Percentiles rank a stretch among this genome's conserved stretches.
These are phyloP conservation scores for Daldinia eschscholtzii DNA, from an alignment of 2,329 filamentous ascomycete genomes.

Conservation along the genomic window DNA sequence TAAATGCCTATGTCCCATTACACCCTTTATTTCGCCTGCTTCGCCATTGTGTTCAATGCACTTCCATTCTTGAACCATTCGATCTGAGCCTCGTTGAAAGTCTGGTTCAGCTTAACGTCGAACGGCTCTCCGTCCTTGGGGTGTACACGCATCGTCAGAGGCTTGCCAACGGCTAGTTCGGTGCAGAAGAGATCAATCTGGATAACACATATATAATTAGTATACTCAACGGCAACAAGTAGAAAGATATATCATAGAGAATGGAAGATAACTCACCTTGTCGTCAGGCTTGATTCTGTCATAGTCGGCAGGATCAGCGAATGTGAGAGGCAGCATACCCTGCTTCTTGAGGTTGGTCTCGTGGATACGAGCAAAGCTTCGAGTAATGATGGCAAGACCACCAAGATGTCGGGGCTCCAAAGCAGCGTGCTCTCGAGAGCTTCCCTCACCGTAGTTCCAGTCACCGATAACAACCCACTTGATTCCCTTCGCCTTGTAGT, in stretches of 20 bases:
- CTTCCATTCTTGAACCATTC: conserved; percentile 99
- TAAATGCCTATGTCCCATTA: conserved; percentile 12
- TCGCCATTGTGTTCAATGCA: conserved; percentile 98
- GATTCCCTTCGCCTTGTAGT: conserved; percentile 98
- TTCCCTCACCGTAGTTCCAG: conserved; percentile 99
- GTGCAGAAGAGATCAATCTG: conserved; percentile 87
- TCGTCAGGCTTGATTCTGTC: conserved; percentile 95
- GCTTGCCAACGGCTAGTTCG: conserved; percentile 91
- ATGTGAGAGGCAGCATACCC: conserved; percentile 99
- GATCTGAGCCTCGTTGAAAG: conserved; percentile 97
- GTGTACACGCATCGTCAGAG: conserved; percentile 91
- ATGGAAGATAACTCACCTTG: conserved; percentile 66
- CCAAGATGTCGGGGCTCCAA: conserved; percentile 97
- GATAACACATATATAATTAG: conserved; percentile 43
- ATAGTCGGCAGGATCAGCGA: conserved; percentile 94
- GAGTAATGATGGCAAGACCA: conserved; percentile 95
- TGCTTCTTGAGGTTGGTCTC: conserved; percentile 99
- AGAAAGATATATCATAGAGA: neutral
- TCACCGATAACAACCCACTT: conserved; percentile 98
- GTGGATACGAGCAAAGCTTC: conserved; percentile 98
- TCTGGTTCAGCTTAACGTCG: conserved; percentile 89
- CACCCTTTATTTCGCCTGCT: conserved; percentile 61
- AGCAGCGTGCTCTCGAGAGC: conserved; percentile 97
- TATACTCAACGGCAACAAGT: neutral
- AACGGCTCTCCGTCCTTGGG: conserved; percentile 86